These are phyloP conservation scores for Pueraria montana DNA, from an alignment of 306 rosid species.

Conservation along the genomic window DNA sequence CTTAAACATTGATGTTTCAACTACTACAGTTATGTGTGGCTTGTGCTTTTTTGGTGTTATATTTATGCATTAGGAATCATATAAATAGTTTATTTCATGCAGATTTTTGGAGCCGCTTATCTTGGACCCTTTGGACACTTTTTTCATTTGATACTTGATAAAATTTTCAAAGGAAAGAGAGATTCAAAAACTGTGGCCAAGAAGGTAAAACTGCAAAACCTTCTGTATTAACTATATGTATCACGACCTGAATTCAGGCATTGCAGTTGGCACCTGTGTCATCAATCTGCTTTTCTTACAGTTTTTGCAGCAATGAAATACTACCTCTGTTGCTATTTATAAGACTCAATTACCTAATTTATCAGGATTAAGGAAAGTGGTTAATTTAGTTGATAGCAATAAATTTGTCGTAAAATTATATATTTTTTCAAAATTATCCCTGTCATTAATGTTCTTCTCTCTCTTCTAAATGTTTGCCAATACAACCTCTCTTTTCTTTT, in stretches of 20 bases:
- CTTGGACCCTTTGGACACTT: constrained; percentile 97
- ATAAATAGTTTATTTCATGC: constrained; percentile 46
- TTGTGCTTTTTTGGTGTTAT: constrained; percentile 21
- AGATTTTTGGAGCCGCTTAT: constrained; percentile 91
- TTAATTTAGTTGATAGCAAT: too few relatives aligned
- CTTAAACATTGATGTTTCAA: constrained; percentile 2
- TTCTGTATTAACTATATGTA: constrained; percentile 25
- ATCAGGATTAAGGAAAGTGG: too few relatives aligned
- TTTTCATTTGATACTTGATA: constrained; percentile 72
- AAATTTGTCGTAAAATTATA: too few relatives aligned
- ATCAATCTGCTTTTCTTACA: constrained; percentile 33
- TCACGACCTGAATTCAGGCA: constrained; percentile 19
- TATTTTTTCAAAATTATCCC: too few relatives aligned
- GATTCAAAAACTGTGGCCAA: constrained; percentile 89
- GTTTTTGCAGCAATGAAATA: constrained; percentile 17
- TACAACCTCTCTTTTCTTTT: too few relatives aligned
- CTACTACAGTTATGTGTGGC: not conserved
- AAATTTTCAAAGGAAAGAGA: constrained; percentile 91
- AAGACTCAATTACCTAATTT: too few relatives aligned
- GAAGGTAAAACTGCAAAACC: constrained; percentile 66
- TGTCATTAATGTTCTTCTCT: too few relatives aligned
- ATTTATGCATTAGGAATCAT: constrained; percentile 34
- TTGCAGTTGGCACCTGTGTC: constrained; percentile 18
- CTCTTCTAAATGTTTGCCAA: too few relatives aligned
- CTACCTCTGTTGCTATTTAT: too few relatives aligned